These are phyloP conservation scores for Lactarius trivialis DNA, from an alignment of 768 basidiomycete genomes.

Conservation along the genomic window DNA sequence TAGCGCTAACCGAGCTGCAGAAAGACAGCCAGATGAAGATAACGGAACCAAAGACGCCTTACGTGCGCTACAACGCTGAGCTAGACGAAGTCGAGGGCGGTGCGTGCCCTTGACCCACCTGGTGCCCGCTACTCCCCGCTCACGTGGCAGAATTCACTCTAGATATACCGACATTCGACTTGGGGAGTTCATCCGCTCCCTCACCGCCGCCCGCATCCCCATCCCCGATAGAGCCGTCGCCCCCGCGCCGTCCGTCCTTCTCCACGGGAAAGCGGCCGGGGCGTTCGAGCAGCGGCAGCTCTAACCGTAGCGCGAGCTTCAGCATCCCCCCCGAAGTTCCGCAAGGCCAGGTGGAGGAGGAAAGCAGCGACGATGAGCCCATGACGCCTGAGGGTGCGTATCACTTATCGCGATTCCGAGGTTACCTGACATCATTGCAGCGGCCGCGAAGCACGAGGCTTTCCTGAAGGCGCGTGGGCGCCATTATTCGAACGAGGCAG, in stretches of 20 bases:
- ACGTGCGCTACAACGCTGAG: constrained; percentile 84
- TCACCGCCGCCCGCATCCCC: constrained; percentile 15
- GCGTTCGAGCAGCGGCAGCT: constrained; percentile 55
- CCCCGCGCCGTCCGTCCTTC: constrained; percentile 69
- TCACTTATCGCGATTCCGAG: neutral
- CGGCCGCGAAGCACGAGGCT: constrained; percentile 73
- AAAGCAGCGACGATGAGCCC: constrained; percentile 44
- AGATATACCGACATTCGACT: constrained; percentile 82
- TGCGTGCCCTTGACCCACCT: constrained; percentile 32
- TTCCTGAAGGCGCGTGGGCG: constrained; percentile 75
- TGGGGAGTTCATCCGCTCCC: constrained; percentile 36
- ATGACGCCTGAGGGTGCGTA: constrained; percentile 83
- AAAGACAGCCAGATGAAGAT: constrained; percentile 99
- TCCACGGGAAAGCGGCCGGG: constrained; percentile 53
- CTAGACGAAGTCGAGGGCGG: constrained; percentile 83
- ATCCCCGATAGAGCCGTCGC: constrained; percentile 32
- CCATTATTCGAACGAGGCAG: constrained; percentile 87
- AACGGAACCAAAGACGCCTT: constrained; percentile 95
- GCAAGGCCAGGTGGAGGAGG: constrained; percentile 56
- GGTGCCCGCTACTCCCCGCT: neutral
- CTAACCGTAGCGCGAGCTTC: constrained; percentile 65
- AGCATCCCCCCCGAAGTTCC: constrained; percentile 44
- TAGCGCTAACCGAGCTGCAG: constrained; percentile 86
- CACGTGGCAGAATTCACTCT: neutral
- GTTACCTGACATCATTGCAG: constrained; percentile 34